Evolutionary conservation across 805 yeast genomes (phyloP).

Genomic region (Teunomyces barrocoloradensis): DNA sequence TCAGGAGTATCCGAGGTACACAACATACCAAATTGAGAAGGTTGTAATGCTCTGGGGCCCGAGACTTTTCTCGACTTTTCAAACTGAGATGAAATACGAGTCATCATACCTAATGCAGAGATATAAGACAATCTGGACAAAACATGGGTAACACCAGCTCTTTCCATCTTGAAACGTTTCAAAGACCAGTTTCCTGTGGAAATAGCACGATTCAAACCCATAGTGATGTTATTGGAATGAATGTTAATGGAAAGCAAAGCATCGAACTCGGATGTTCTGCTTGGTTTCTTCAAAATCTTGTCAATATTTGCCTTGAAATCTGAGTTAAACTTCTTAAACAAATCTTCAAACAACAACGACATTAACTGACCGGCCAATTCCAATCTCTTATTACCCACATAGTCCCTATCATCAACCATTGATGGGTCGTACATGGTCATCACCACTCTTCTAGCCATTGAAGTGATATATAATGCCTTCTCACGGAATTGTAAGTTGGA

Average conservation of each 20-base stretch:
- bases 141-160: constrained; percentile 99
- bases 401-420: constrained; percentile 98
- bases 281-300: constrained; percentile 89
- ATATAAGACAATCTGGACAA: constrained; percentile 87
- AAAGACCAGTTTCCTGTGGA: constrained; percentile 99
- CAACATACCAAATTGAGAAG: constrained; percentile 98
- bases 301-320: constrained; percentile 95
- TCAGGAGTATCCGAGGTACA: constrained; percentile 99
- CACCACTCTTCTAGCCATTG: constrained; percentile 94
- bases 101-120: constrained; percentile 98
- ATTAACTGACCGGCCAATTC: constrained; percentile 97
- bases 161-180: constrained; percentile 98
- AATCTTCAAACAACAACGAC: constrained; percentile 92
- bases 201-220: constrained; percentile 92
- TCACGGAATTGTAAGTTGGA: constrained; percentile 83
- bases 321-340: constrained; percentile 91
- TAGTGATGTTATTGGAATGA: constrained; percentile 89
- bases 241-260: constrained; percentile 86
- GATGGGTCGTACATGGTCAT: constrained; percentile 94
- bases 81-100: constrained; percentile 97
- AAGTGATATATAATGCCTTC: constrained; percentile 90
- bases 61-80: constrained; percentile 97
- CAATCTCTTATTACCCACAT: constrained; percentile 95
- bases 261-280: constrained; percentile 92
- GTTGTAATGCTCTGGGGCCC: constrained; percentile 98